These are phyloP conservation scores for Ceratobasidium sp. DNA, from an alignment of 1,284 basidiomycete genomes.

Conservation along the genomic window DNA sequence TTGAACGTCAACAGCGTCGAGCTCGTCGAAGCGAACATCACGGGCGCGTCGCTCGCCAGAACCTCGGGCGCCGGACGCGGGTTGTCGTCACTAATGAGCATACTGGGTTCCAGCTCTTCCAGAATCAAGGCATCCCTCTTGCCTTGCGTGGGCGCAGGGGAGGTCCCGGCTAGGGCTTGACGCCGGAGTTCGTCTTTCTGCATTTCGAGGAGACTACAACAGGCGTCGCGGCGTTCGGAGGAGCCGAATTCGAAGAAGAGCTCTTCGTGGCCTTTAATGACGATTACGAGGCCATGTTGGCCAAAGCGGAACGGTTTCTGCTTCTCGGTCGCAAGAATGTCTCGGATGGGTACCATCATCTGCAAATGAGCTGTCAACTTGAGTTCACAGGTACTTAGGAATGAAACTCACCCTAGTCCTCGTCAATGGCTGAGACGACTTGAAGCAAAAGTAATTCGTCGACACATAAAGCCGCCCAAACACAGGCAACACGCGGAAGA, in stretches of 20 bases:
- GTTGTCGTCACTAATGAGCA: constrained; percentile 54
- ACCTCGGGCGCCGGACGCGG: constrained; percentile 62
- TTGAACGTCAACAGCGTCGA: constrained; percentile 96
- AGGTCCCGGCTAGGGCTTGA: constrained; percentile 60
- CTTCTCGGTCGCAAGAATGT: constrained; percentile 85
- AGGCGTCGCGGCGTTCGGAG: constrained; percentile 78
- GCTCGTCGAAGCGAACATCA: constrained; percentile 93
- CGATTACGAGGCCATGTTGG: constrained; percentile 87
- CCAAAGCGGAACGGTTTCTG: constrained; percentile 90
- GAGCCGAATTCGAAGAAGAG: constrained; percentile 94
- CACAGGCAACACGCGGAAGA: constrained; percentile 86
- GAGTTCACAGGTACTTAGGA: constrained; percentile 48
- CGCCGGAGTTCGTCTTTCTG: constrained; percentile 80
- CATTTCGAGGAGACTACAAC: constrained; percentile 76
- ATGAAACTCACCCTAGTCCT: constrained; percentile 74
- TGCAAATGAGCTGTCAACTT: constrained; percentile 53
- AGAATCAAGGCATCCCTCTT: constrained; percentile 74
- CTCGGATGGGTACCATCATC: constrained; percentile 94
- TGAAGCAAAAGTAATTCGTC: constrained; percentile 86
- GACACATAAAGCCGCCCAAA: constrained; percentile 89
- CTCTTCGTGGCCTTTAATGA: constrained; percentile 96
- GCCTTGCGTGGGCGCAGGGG: constrained; percentile 58
- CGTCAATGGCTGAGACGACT: constrained; percentile 56
- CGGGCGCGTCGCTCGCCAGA: constrained; percentile 74
- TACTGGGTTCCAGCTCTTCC: constrained; percentile 73